Conservation (phyloP, 2,329 filamentous ascomycete species). For the Sporothrix schenckii region DNA sequence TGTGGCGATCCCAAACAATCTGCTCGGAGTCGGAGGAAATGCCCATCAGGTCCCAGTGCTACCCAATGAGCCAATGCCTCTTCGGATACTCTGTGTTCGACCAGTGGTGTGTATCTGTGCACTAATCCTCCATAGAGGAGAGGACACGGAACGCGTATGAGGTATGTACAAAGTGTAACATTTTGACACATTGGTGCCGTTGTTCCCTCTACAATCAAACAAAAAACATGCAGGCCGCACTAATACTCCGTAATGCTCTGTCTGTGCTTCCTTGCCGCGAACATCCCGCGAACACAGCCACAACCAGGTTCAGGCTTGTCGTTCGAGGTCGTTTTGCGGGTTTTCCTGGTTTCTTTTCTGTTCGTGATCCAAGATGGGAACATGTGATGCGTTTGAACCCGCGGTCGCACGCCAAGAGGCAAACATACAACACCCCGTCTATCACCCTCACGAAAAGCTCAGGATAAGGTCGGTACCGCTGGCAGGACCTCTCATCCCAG, state of each 20-base stretch:
- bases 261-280: not conserved
- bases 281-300: slow-evolving; percentile 2
- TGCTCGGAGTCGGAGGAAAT: no score
- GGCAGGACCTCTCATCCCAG: not conserved
- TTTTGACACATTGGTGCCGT: slow-evolving; percentile 21
- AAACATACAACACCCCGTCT: not conserved
- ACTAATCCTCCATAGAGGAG: not conserved
- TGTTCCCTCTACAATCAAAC: not conserved
- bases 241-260: not conserved
- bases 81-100: not conserved
- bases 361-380: slow-evolving; percentile 1
- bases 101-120: not conserved
- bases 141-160: not conserved
- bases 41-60: not conserved
- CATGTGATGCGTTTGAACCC: not conserved
- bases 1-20: slow-evolving; percentile 13
- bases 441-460: not conserved
- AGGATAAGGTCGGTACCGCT: slow-evolving; percentile 4
- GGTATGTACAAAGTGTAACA: not conserved
- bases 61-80: not conserved
- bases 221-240: not conserved
- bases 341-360: not conserved
- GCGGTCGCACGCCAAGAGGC: not conserved
- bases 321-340: not conserved
- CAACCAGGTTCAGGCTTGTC: slow-evolving; percentile 7